Evolutionary conservation across 805 yeast species (phyloP), one percentile per base, ranked within the genome.

Genomic region (Metschnikowia aberdeeniae): DNA sequence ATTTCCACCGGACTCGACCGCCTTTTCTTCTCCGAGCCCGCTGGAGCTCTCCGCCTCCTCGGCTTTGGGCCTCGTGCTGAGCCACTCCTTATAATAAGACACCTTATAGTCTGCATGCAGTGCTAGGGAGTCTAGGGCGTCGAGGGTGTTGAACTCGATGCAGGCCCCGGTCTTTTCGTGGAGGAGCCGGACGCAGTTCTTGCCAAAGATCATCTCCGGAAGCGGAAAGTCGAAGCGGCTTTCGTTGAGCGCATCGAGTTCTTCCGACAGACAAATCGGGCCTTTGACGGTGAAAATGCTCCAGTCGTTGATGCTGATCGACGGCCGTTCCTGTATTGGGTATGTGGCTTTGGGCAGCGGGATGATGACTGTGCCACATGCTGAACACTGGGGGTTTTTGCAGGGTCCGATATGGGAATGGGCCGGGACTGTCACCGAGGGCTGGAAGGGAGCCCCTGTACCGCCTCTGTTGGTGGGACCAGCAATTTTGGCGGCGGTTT

Each of bases 161-260:
- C 77, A 74, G 41, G 66, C 56, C 6, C 63, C 64, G 1, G 64
- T 57, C 37, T 58, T 59, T 34, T 67, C 72, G 45, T 69, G 62
- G 4, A 61, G 70, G 9, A 89, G 60, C 40, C 72, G 76, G 9
- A 89, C 80, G 45, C 66, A 65, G 59, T 86, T 90, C 54, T 86
- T 80, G 8, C 98, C 98, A 67, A 93, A 93, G 5, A 93, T 89
- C 98, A 93, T 93, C 62, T 93, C 99, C 0, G 99, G 99, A 35
- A 92, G 66, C 0, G 98, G 96, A 50, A 92, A 79, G 12, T 81
- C 81, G 43, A 84, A 74, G 42, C 81, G 60, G 10, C 59, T 51
- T 4, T 76, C 77, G 62, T 81, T 86, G 57, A 84, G 76, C 2
- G 64, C 65, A 46, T 89, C 96, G 45, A 92, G 76, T 58, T 89